Conservation (phyloP, 768 basidiomycete genomes). For the Trametes elegans region DNA sequence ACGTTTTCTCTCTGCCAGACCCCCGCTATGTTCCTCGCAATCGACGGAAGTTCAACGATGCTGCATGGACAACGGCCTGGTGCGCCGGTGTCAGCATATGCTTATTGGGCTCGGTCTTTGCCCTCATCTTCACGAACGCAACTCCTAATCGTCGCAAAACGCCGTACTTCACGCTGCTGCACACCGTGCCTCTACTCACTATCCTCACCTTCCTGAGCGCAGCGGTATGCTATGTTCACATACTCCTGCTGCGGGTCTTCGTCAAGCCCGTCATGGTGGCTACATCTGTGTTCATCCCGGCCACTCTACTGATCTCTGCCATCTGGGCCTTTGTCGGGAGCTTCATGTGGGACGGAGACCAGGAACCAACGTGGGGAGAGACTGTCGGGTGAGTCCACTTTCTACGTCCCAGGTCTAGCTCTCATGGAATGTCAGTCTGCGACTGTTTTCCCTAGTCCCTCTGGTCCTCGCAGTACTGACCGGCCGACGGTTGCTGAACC, state of each 20-base stretch:
- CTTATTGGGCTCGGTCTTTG: conserved; percentile 59
- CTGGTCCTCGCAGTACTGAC: conserved; percentile 68
- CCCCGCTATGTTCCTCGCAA: conserved; percentile 62
- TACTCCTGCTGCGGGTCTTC: conserved; percentile 75
- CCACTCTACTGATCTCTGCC: conserved; percentile 69
- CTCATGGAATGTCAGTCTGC: conserved; percentile 45
- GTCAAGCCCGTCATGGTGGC: conserved; percentile 81
- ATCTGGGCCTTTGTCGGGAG: conserved; percentile 82
- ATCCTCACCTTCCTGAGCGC: conserved; percentile 73
- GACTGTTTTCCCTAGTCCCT: conserved; percentile 76
- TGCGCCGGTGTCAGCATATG: conserved; percentile 56
- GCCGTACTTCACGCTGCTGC: conserved; percentile 73
- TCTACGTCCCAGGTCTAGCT: not conserved
- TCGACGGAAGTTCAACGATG: conserved; percentile 73
- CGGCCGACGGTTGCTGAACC: conserved; percentile 64
- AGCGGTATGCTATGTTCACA: conserved; percentile 66
- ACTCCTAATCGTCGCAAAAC: conserved; percentile 34
- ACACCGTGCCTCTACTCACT: conserved; percentile 74
- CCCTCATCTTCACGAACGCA: conserved; percentile 57
- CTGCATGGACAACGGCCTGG: conserved; percentile 69
- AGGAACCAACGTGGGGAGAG: conserved; percentile 77
- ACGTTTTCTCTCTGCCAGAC: conserved; percentile 77
- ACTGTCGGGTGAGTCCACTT: conserved; percentile 61
- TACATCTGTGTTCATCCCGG: conserved; percentile 74
- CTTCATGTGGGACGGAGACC: conserved; percentile 56